Evolutionary conservation across 164 flowering plant genomes (phyloP).

Genomic region (Aristolochia contorta): DNA sequence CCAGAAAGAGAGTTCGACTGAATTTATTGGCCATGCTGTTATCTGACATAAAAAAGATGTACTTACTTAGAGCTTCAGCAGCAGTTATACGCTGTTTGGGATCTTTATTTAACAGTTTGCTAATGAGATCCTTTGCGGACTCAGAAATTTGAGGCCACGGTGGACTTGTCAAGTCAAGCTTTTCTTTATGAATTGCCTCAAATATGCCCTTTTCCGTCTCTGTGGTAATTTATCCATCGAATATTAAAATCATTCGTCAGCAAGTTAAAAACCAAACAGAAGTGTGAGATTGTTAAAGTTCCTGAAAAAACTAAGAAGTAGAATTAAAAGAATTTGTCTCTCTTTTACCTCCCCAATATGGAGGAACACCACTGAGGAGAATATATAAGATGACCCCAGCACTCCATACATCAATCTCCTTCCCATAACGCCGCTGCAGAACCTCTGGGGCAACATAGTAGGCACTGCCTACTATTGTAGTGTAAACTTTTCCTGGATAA

Average conservation of each 20-base stretch:
- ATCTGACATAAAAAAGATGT: too few species aligned
- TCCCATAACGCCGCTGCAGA: constrained; percentile 50
- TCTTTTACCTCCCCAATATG: constrained; percentile 77
- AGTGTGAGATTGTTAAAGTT: neutral
- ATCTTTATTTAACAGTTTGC: constrained; percentile 58
- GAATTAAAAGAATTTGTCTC: neutral
- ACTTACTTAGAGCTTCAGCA: constrained; percentile 66
- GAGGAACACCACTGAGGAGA: constrained; percentile 77
- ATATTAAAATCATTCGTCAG: neutral
- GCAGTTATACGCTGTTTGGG: constrained; percentile 76
- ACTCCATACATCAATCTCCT: constrained; percentile 94
- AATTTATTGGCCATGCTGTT: too few species aligned
- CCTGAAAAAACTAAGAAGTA: neutral
- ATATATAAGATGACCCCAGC: constrained; percentile 90
- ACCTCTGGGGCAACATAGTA: constrained; percentile 94
- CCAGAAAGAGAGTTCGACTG: too few species aligned
- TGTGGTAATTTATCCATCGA: constrained; percentile 18
- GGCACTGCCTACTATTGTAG: constrained; percentile 78
- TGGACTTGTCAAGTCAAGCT: constrained; percentile 42
- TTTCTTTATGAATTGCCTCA: constrained; percentile 38
- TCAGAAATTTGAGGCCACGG: constrained; percentile 88
- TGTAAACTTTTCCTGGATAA: constrained; percentile 50
- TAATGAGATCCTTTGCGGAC: constrained; percentile 71
- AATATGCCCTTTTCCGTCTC: constrained; percentile 79
- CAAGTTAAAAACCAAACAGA: neutral